These are phyloP conservation scores for Yarrowia sp. DNA, from an alignment of 805 yeast species.

Conservation along the genomic window DNA sequence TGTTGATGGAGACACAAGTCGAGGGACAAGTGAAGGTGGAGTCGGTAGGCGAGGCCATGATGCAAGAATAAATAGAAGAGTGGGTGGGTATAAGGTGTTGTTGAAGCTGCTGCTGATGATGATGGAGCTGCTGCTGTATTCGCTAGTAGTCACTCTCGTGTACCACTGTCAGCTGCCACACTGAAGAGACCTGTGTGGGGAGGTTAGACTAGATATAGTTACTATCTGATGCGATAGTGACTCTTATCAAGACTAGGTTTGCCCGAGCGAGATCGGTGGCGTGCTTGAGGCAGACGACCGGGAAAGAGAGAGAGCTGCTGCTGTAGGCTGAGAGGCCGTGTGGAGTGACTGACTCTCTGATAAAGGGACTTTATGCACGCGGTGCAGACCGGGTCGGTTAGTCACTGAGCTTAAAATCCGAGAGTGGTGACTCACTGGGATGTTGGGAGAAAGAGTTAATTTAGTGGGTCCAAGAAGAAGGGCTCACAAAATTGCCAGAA, in stretches of 20 bases:
- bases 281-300: constrained; percentile 29
- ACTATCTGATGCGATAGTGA: constrained; percentile 38
- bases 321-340: not conserved
- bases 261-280: constrained; percentile 40
- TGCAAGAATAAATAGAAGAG: constrained; percentile 22
- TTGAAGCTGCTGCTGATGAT: not conserved
- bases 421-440: constrained; percentile 23
- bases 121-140: no score
- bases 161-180: no score
- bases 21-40: constrained; percentile 36
- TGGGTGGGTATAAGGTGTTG: not conserved
- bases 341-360: constrained; percentile 16
- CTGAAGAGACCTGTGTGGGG: constrained; percentile 7
- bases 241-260: constrained; percentile 39
- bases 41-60: constrained; percentile 32
- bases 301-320: not conserved
- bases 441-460: constrained; percentile 25
- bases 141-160: no score
- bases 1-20: constrained; percentile 29
- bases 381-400: constrained; percentile 38
- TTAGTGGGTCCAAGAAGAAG: constrained; percentile 10
- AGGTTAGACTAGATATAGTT: constrained; percentile 31
- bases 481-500: constrained; percentile 5
- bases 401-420: constrained; percentile 31
- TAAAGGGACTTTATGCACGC: constrained; percentile 32